A percentile compares a stretch with the other conserved stretches of the same genome.
These are phyloP conservation scores for Lathyrus aphaca DNA, from an alignment of 306 rosid species.

Conservation along the genomic window DNA sequence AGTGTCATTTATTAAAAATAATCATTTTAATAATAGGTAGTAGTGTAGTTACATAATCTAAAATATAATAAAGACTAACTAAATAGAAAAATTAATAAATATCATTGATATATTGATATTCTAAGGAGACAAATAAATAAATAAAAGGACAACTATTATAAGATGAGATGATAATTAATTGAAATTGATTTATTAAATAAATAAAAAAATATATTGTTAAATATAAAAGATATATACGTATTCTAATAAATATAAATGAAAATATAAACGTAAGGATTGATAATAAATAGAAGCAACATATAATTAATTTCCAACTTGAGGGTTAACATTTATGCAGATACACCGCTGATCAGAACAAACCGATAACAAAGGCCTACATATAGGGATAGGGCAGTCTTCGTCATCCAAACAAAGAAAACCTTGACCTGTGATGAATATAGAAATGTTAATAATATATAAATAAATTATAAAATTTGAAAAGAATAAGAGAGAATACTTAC, in stretches of 20 bases:
- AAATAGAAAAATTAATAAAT: too few species aligned
- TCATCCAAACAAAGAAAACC: not conserved
- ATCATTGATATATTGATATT: too few species aligned
- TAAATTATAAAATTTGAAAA: not conserved
- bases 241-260: not conserved
- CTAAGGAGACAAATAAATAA: too few species aligned
- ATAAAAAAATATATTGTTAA: too few species aligned
- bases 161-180: too few species aligned
- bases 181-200: too few species aligned
- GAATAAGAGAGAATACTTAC: not conserved
- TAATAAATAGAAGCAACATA: not conserved
- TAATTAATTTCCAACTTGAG: not conserved
- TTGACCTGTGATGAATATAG: not conserved
- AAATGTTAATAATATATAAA: not conserved
- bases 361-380: not conserved
- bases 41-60: too few species aligned
- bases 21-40: too few species aligned
- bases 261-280: not conserved
- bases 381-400: not conserved
- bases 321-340: not conserved
- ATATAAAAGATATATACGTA: too few species aligned
- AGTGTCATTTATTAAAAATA: too few species aligned
- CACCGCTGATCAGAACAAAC: not conserved
- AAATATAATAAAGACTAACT: too few species aligned
- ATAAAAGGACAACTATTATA: too few species aligned